Evolutionary conservation across 108 stramenopile genomes (phyloP), one percentile per base, ranked within the genome.

Genomic region (Parmales sp.): DNA sequence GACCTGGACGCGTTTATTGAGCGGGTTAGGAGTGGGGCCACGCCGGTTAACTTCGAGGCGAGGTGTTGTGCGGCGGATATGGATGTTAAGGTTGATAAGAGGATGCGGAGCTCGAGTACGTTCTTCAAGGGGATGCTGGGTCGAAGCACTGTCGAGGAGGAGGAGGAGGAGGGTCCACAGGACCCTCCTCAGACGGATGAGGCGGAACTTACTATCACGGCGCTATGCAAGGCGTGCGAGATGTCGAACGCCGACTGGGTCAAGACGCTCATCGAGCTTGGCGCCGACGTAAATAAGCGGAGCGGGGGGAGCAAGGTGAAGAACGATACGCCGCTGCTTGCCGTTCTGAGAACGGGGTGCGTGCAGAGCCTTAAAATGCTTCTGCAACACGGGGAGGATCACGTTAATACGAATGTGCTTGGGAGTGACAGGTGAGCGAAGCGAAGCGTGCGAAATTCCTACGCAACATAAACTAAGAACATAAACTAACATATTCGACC

Each of bases 101-200:
- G n/a, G n/a, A n/a, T n/a, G n/a, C n/a, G n/a, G n/a, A n/a, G n/a
- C n/a, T n/a, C n/a, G n/a, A n/a, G n/a, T n/a, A n/a, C n/a, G n/a
- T n/a, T n/a, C n/a, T n/a, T n/a, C n/a, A n/a, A n/a, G n/a, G n/a
- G n/a, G n/a, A n/a, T n/a, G n/a, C n/a, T n/a, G n/a, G n/a, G n/a
- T n/a, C n/a, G 26, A 60, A 60, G 36, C 54, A 20, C 20, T 20
- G 18, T 1, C 29, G 11, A 60, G 54, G 11, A 34, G 54, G 20
- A 34, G 31, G 28, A 60, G 54, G 54, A 60, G 36, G 54, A 60
- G 54, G 54, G 54, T 34, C 11, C 31, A 60, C 31, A 19, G n/a
- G 29, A 60, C 36, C 4, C 28, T 60, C n/a, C n/a, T n/a, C n/a
- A n/a, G 4, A 60, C 16, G 6, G 54, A 34, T 3, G 20, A 20